Conservation (phyloP, 2,329 filamentous ascomycete species). For the Intubia oerlemansii region DNA sequence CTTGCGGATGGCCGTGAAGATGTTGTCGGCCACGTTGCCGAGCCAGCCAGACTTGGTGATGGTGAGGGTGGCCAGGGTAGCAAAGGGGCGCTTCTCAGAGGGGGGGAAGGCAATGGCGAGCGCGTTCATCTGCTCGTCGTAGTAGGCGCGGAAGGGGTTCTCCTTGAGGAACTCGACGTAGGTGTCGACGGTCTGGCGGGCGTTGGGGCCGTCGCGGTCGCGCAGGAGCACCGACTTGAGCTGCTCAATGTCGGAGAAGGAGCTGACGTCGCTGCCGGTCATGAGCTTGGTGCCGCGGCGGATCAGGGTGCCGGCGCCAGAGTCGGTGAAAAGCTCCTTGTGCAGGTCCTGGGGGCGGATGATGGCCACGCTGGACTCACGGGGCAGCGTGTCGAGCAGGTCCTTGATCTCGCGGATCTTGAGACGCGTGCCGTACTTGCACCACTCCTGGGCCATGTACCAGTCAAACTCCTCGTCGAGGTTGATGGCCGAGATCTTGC, state of each 20-base stretch:
- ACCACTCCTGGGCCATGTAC: slow-evolving; percentile 87
- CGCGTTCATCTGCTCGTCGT: slow-evolving; percentile 83
- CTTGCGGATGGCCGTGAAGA: slow-evolving; percentile 84
- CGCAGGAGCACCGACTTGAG: slow-evolving; percentile 67
- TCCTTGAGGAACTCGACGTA: slow-evolving; percentile 63
- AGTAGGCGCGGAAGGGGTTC: slow-evolving; percentile 78
- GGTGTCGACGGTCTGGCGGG: slow-evolving; percentile 63
- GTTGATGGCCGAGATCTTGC: slow-evolving; percentile 95
- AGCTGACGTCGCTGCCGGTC: slow-evolving; percentile 45
- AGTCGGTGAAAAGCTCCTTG: slow-evolving; percentile 93
- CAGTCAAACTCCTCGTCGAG: slow-evolving; percentile 89
- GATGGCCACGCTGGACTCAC: slow-evolving; percentile 87
- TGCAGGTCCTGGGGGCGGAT: slow-evolving; percentile 92
- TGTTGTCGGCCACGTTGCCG: slow-evolving; percentile 85
- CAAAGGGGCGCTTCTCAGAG: slow-evolving; percentile 40
- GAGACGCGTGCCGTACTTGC: slow-evolving; percentile 77
- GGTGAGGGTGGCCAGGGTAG: slow-evolving; percentile 73
- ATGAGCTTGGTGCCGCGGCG: slow-evolving; percentile 78
- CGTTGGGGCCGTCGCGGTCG: slow-evolving; percentile 63
- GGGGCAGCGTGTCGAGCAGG: slow-evolving; percentile 67
- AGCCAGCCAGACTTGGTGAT: slow-evolving; percentile 92
- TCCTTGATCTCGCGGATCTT: slow-evolving; percentile 99
- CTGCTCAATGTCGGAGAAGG: slow-evolving; percentile 55
- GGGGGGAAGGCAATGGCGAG: slow-evolving; percentile 73
- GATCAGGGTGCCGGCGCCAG: slow-evolving; percentile 82